Conservation (phyloP, 495 filamentous ascomycete genomes). For the Haplographium delicatum region DNA sequence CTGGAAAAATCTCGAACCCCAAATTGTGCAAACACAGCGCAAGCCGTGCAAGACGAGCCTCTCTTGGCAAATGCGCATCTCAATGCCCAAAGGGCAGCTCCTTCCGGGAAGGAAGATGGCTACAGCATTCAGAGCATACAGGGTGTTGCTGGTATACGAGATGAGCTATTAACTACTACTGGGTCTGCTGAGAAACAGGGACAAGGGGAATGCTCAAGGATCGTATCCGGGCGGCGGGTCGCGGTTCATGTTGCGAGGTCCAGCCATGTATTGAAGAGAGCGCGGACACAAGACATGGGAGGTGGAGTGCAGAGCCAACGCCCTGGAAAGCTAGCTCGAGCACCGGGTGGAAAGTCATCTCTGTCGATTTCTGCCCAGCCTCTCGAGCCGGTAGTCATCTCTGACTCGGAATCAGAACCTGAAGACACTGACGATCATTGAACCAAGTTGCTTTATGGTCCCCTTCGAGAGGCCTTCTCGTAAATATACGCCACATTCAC, state of each 20-base stretch:
- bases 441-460: conserved; percentile 8
- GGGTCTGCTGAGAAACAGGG: conserved; percentile 4
- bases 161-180: conserved; percentile 4
- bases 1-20: conserved; percentile 5
- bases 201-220: conserved; percentile 8
- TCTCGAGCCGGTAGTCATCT: conserved; percentile 13
- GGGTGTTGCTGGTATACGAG: conserved; percentile 4
- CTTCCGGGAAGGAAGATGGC: conserved; percentile 6
- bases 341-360: conserved; percentile 16
- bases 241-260: conserved; percentile 6
- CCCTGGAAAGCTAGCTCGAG: conserved; percentile 18
- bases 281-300: conserved; percentile 11
- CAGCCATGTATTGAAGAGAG: conserved; percentile 12
- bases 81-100: conserved; percentile 5
- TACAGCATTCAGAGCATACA: conserved; percentile 10
- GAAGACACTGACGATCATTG: conserved; percentile 9
- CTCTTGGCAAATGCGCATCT: conserved; percentile 3
- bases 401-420: conserved; percentile 12
- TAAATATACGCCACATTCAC: too few relatives aligned
- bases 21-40: conserved; percentile 10
- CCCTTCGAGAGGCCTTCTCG: too few relatives aligned
- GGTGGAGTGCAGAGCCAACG: conserved; percentile 13
- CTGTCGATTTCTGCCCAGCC: conserved; percentile 17
- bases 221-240: neutral
- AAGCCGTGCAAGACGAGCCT: conserved; percentile 5